phyloP scores from a whole-genome alignment of 73 alveolate genomes.

The Tetrahymena malaccensis region DNA sequence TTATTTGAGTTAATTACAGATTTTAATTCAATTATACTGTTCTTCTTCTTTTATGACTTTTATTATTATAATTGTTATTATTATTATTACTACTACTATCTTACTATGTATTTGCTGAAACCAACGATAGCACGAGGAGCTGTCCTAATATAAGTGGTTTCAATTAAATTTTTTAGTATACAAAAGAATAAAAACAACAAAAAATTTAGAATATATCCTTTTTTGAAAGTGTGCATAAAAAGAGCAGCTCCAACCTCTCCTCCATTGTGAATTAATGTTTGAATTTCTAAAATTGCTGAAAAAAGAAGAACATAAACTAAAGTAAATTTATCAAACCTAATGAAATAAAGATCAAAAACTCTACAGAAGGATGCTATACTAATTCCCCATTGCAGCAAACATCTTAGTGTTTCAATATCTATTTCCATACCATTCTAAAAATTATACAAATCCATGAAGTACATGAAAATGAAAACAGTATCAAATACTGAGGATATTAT shows the following conservation, averaged over 20 bases:
- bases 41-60: not conserved
- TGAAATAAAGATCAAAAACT: not conserved
- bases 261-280: not conserved
- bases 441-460: not conserved
- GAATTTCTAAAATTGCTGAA: not conserved
- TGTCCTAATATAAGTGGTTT: not conserved
- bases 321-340: not conserved
- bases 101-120: not conserved
- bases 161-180: not conserved
- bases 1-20: not conserved
- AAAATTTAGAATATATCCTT: not conserved
- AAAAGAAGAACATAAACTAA: not conserved
- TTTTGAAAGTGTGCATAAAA: not conserved
- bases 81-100: not conserved
- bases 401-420: not conserved
- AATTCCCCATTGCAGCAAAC: not conserved
- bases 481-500: not conserved
- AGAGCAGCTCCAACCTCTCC: not conserved
- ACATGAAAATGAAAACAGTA: not conserved
- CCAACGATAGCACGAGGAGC: not conserved
- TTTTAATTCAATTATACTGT: not conserved
- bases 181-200: not conserved
- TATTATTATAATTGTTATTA: not conserved
- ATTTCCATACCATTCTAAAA: not conserved
- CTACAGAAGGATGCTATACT: not conserved